phyloP scores from a whole-genome alignment of 371 early-diverging fungal genomes.

The Rhizopus sp. region DNA sequence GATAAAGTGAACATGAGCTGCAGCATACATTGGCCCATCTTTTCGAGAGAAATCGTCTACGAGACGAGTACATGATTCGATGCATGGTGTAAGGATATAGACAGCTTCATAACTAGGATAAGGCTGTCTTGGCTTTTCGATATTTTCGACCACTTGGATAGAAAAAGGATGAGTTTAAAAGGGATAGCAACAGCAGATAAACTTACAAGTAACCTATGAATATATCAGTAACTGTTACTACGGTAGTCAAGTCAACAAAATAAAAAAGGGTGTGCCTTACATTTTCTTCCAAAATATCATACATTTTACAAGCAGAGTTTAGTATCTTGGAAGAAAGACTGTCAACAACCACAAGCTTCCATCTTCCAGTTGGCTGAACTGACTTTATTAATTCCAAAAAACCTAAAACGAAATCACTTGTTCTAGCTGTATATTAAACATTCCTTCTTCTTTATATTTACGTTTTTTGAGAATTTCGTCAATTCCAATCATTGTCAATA shows the following conservation, averaged over 20 bases:
- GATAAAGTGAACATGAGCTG: slow-evolving; percentile 81
- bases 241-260: slow-evolving; percentile 5
- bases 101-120: slow-evolving; percentile 89
- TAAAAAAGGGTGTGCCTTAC: slow-evolving; percentile 55
- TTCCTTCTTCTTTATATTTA: slow-evolving; percentile 13
- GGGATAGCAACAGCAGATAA: not conserved
- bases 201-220: slow-evolving; percentile 38
- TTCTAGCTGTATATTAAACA: not conserved
- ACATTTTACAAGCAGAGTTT: slow-evolving; percentile 87
- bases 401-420: slow-evolving; percentile 41
- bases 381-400: slow-evolving; percentile 72
- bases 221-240: not conserved
- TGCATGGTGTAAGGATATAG: slow-evolving; percentile 86
- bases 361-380: slow-evolving; percentile 67
- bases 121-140: slow-evolving; percentile 80
- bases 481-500: slow-evolving; percentile 42
- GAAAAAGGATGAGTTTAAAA: not conserved
- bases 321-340: slow-evolving; percentile 80
- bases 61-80: slow-evolving; percentile 72
- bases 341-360: slow-evolving; percentile 94
- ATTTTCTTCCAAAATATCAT: slow-evolving; percentile 92
- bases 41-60: slow-evolving; percentile 76
- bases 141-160: slow-evolving; percentile 60
- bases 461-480: slow-evolving; percentile 44
- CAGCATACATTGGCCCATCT: slow-evolving; percentile 69